Evolutionary conservation across 2,329 filamentous ascomycete species (phyloP).

Genomic region (Trichoderma sp.): DNA sequence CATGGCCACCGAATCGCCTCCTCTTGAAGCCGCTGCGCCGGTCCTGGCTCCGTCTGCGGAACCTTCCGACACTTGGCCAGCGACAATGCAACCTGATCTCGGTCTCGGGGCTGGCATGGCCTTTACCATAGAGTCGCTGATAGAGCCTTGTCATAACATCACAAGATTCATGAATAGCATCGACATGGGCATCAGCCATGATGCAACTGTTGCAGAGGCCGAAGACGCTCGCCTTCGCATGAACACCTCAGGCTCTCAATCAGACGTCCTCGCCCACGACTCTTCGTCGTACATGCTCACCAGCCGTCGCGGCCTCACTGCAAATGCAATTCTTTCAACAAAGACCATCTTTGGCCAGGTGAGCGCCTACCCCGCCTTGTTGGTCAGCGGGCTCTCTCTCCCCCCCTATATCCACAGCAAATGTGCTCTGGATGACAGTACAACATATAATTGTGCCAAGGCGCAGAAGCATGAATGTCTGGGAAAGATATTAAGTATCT

Average conservation of each 20-base stretch:
- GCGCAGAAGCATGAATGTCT: conserved; percentile 26
- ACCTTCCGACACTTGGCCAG: neutral
- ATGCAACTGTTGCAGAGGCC: neutral
- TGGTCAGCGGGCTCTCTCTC: conserved; percentile 26
- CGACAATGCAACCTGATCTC: neutral
- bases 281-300: conserved; percentile 13
- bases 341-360: conserved; percentile 29
- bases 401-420: conserved; percentile 30
- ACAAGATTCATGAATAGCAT: neutral
- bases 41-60: neutral
- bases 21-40: neutral
- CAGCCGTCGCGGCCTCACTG: conserved; percentile 22
- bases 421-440: conserved; percentile 23
- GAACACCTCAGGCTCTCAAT: conserved; percentile 2
- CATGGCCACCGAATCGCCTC: neutral
- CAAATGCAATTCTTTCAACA: conserved; percentile 16
- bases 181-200: neutral
- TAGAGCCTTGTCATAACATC: conserved; percentile 5
- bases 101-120: neutral
- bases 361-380: conserved; percentile 28
- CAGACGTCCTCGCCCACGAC: neutral
- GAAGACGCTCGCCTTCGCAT: neutral
- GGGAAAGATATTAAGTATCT: conserved; percentile 26
- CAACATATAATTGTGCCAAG: conserved; percentile 17
- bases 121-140: neutral